phyloP scores from a whole-genome alignment of 2,329 filamentous ascomycete genomes.

The Aureobasidium sp. region DNA sequence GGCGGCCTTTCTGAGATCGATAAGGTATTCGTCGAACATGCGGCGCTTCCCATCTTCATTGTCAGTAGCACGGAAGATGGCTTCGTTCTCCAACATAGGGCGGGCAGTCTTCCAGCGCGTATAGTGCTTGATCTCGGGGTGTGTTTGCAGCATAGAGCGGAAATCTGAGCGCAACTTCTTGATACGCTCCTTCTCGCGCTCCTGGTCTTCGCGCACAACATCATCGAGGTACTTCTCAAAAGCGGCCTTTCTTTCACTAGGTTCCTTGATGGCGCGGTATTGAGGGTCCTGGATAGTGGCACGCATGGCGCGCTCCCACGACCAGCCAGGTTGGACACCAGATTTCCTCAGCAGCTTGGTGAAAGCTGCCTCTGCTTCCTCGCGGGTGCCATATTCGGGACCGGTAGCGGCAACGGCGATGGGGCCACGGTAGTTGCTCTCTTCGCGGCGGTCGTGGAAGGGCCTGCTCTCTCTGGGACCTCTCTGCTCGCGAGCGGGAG shows the following conservation, averaged over 20 bases:
- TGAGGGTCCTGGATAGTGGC: slow-evolving; percentile 83
- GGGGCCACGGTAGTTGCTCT: slow-evolving; percentile 26
- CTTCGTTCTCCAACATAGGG: slow-evolving; percentile 89
- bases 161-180: slow-evolving; percentile 91
- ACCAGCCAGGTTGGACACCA: slow-evolving; percentile 84
- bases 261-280: slow-evolving; percentile 86
- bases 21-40: slow-evolving; percentile 88
- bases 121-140: slow-evolving; percentile 95
- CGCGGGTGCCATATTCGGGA: slow-evolving; percentile 67
- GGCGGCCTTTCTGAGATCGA: slow-evolving; percentile 73
- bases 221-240: slow-evolving; percentile 95
- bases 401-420: slow-evolving; percentile 28
- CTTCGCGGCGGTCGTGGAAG: slow-evolving; percentile 26
- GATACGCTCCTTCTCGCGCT: slow-evolving; percentile 85
- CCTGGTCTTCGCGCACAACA: slow-evolving; percentile 84
- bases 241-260: slow-evolving; percentile 78
- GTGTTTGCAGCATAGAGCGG: slow-evolving; percentile 87
- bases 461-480: slow-evolving; percentile 22
- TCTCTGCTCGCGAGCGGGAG: slow-evolving; percentile 26
- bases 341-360: slow-evolving; percentile 78
- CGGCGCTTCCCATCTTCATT: slow-evolving; percentile 80
- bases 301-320: slow-evolving; percentile 83
- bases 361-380: slow-evolving; percentile 90
- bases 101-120: slow-evolving; percentile 95
- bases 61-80: slow-evolving; percentile 85